phyloP scores from a whole-genome alignment of 768 basidiomycete genomes.

The Fomitopsis serialis region DNA sequence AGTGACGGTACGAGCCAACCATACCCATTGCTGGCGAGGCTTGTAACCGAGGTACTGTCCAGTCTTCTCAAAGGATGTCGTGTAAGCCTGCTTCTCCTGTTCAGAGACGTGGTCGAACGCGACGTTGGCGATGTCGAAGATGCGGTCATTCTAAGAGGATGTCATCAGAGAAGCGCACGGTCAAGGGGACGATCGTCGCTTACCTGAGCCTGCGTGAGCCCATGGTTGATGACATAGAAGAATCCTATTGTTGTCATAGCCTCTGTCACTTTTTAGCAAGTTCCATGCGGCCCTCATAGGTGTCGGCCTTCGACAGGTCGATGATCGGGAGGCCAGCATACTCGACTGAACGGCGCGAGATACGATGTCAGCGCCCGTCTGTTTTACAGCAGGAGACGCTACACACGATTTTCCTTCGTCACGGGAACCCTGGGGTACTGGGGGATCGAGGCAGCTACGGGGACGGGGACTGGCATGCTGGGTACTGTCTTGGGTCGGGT shows the following conservation, averaged over 20 bases:
- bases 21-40: constrained; percentile 46
- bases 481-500: neutral
- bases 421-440: constrained; percentile 31
- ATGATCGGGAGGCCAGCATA: constrained; percentile 27
- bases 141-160: constrained; percentile 23
- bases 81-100: constrained; percentile 28
- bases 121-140: constrained; percentile 31
- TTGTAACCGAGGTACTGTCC: constrained; percentile 55
- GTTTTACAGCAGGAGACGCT: neutral
- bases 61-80: constrained; percentile 28
- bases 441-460: constrained; percentile 28
- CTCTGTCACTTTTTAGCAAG: constrained; percentile 20
- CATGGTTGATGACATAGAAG: constrained; percentile 29
- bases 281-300: constrained; percentile 22
- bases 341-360: constrained; percentile 18
- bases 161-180: neutral
- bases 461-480: constrained; percentile 20
- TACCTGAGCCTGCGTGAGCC: constrained; percentile 21
- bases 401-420: constrained; percentile 32
- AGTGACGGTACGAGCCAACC: neutral
- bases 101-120: constrained; percentile 27
- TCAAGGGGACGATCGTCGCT: neutral
- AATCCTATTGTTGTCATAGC: constrained; percentile 26
- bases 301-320: constrained; percentile 23
- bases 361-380: neutral